These are phyloP conservation scores for Xylaria sp. DNA, from an alignment of 2,329 filamentous ascomycete species.

Conservation along the genomic window DNA sequence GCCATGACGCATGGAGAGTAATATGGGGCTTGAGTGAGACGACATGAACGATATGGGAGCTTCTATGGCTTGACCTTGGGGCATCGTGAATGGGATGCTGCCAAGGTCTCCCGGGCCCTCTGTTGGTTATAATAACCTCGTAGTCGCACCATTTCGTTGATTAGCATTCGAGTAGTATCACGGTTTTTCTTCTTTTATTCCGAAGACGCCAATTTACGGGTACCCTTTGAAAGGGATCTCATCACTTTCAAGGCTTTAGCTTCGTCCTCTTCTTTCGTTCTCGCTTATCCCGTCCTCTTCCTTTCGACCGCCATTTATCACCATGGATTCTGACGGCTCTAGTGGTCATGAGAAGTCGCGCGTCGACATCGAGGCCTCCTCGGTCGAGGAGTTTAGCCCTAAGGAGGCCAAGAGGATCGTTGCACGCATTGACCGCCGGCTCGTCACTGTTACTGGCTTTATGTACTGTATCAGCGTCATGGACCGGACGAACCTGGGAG, in stretches of 20 bases:
- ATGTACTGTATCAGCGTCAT: conserved; percentile 82
- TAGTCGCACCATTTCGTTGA: conserved; percentile 22
- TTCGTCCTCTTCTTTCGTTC: not conserved
- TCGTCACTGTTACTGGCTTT: conserved; percentile 69
- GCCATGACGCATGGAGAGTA: conserved; percentile 27
- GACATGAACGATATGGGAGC: conserved; percentile 6
- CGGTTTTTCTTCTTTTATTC: conserved; percentile 22
- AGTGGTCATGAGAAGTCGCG: conserved; percentile 37
- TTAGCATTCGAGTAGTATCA: conserved; percentile 13
- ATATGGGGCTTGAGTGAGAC: conserved; percentile 19
- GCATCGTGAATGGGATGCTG: not conserved
- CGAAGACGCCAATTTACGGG: conserved; percentile 23
- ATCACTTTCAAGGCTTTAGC: conserved; percentile 22
- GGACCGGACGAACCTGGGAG: conserved; percentile 80
- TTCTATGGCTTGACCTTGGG: not conserved
- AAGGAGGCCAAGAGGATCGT: conserved; percentile 75
- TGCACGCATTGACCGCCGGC: conserved; percentile 72
- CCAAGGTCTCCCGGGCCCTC: conserved; percentile 1
- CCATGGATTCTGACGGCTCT: conserved; percentile 35
- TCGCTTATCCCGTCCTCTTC: not conserved
- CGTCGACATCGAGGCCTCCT: conserved; percentile 35
- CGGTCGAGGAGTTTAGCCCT: conserved; percentile 60
- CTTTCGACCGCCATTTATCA: not conserved
- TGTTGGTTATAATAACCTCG: conserved; percentile 33
- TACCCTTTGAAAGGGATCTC: conserved; percentile 31